Evolutionary conservation across 441 rosid genomes (phyloP).

Genomic region (Adansonia grandidieri): DNA sequence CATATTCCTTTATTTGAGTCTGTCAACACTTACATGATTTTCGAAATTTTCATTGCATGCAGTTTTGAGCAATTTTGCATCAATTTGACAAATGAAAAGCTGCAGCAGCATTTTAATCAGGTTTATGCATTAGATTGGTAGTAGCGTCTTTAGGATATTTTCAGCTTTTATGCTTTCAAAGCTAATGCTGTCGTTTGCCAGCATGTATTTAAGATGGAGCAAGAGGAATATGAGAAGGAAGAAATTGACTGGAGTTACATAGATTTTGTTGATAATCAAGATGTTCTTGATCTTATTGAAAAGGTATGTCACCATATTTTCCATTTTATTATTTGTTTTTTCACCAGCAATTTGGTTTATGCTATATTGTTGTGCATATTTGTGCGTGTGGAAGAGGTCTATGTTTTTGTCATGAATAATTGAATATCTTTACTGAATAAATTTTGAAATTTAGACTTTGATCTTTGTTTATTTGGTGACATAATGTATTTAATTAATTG

Average conservation of each 20-base stretch:
- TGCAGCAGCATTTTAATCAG: conserved; percentile 89
- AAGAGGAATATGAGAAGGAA: conserved; percentile 78
- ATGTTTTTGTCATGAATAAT: neutral
- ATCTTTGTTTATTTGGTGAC: neutral
- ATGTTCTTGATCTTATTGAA: conserved; percentile 75
- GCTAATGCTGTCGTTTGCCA: conserved; percentile 35
- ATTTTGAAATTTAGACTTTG: neutral
- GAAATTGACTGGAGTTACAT: conserved; percentile 82
- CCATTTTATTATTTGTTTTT: neutral
- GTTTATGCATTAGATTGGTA: conserved; percentile 41
- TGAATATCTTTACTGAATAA: neutral
- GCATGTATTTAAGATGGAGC: conserved; percentile 91
- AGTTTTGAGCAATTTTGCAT: conserved; percentile 88
- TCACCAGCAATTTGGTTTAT: neutral
- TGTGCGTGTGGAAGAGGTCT: neutral
- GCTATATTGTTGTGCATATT: neutral
- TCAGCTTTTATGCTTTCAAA: conserved; percentile 18
- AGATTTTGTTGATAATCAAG: conserved; percentile 76
- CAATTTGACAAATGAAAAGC: conserved; percentile 82
- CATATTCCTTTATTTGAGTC: conserved; percentile 8
- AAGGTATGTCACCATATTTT: conserved; percentile 41
- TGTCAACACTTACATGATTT: neutral
- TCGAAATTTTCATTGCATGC: conserved; percentile 38
- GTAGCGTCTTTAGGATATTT: conserved; percentile 21
- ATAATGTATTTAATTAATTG: neutral